Evolutionary conservation across 441 rosid genomes (phyloP), one percentile per base, ranked within the genome.

Genomic region (Raphanus hybrid): DNA sequence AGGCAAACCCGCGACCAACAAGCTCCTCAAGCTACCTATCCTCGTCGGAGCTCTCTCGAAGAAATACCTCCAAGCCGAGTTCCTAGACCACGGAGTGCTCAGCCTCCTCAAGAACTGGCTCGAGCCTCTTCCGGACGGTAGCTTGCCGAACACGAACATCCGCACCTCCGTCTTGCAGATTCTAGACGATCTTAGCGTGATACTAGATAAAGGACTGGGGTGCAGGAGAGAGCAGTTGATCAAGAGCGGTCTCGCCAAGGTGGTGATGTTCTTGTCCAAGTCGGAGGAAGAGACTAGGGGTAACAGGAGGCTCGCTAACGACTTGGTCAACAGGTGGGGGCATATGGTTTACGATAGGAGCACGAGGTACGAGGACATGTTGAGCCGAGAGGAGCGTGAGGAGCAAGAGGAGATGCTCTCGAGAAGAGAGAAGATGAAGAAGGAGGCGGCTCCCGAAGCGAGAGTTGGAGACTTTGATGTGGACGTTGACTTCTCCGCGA

Each of bases 51-150:
- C 41, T 1, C 65, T 61, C 41, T 61, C 39, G 0, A 61, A 61
- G 88, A 92, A 85, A 89, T 90, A 84, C 74, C 97, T 91, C 67
- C 97, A 94, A 74, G 86, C 82, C 73, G 97, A 90, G 77, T 91
- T 94, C 69, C 83, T 94, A 69, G 97, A 94, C 74, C 97, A 94
- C 71, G 97, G 97, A 73, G 92, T 94, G 34, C 78, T 94, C 70
- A 82, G 85, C 34, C 80, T 94, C 57, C 73, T 92, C 70, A 94
- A 89, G 86, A 91, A 83, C 58, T 92, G 98, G 97, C 95, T 94
- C 12, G 97, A 92, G 75, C 98, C 97, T 5, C 97, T 92, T 81
- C 98, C 98, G 26, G 95, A 94, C 82, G 93, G 95, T 74, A 94
- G 98, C 78, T 87, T 94, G 67, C 97, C 98, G 0, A 94, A 87